Conservation (phyloP, 495 filamentous ascomycete species). For the Friedmanniomyces simplex region DNA sequence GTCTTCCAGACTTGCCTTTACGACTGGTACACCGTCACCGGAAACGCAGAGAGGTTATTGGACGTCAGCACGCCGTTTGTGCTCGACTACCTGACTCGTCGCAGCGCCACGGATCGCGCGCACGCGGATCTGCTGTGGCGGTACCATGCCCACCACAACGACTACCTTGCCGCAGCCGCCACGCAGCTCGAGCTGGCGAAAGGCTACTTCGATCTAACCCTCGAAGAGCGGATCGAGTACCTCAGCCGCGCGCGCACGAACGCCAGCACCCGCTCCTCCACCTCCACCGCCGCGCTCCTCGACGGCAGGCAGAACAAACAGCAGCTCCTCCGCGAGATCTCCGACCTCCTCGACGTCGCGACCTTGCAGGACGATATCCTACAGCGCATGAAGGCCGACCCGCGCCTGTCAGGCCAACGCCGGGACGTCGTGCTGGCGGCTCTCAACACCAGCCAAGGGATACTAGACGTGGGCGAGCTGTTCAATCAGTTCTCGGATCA, state of each 20-base stretch:
- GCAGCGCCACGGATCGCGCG: slow-evolving; percentile 52
- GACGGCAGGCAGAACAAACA: slow-evolving; percentile 60
- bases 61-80: slow-evolving; percentile 73
- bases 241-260: slow-evolving; percentile 81
- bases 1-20: slow-evolving; percentile 91
- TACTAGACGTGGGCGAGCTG: slow-evolving; percentile 69
- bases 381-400: slow-evolving; percentile 63
- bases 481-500: slow-evolving; percentile 85
- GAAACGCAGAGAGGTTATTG: slow-evolving; percentile 73
- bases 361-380: slow-evolving; percentile 91
- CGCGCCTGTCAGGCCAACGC: slow-evolving; percentile 50
- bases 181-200: slow-evolving; percentile 78
- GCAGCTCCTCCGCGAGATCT: slow-evolving; percentile 66
- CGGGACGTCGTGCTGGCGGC: slow-evolving; percentile 48
- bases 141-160: slow-evolving; percentile 69
- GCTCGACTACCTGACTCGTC: slow-evolving; percentile 71
- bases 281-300: slow-evolving; percentile 43
- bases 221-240: slow-evolving; percentile 77
- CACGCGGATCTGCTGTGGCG: slow-evolving; percentile 89
- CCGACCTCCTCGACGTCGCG: slow-evolving; percentile 81
- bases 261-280: slow-evolving; percentile 53
- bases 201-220: slow-evolving; percentile 60
- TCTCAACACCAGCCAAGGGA: slow-evolving; percentile 52
- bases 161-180: slow-evolving; percentile 72
- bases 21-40: slow-evolving; percentile 85